Base-by-base conservation (phyloP, 2,329 filamentous ascomycete genomes). In the Dryadomyces sulphureus region DNA sequence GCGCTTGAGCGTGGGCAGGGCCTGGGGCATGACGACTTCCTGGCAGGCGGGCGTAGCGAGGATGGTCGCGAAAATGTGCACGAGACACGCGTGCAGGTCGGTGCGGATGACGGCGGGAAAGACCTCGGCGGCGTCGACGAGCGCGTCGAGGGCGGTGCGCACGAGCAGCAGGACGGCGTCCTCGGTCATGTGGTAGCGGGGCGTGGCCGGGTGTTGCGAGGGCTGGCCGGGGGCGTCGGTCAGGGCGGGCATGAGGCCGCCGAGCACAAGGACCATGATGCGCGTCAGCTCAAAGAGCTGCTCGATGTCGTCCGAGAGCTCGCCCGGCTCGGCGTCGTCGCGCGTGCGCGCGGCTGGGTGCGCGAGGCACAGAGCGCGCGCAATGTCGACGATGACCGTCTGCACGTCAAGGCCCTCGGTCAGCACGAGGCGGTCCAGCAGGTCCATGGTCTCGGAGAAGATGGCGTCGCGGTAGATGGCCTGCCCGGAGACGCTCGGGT, bases 81-180 rank as follows among this genome's bases (percentile, higher is more conserved):
- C 76, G 54, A 96, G 94, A 57, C 90, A 96, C 35, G 92, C 90
- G 58, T 96, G 88, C 7, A 98, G 72, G 60, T 98, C 92, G 9
- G 88, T 90, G 59, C 92, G 92, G 67, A 98, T 98, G 55, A 98
- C 89, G 2, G 85, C 79, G 0, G 93, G 93, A 64, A 98, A 98
- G 16, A 96, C 88, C 50, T 93, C 86, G 7, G 92, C 89, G 1
- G 92, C 89, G 57, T 96, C 87, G 4, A 96, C 92, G 2, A 98
- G 75, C 1, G 92, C 86, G 49, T 89, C 84, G 2, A 98, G 71
- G 1, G 87, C 81, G 2, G 84, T 79, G 21, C 80, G 79, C 43
- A 95, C 78, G 3, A 98, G 75, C 2, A 81, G 69, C 17, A 93
- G 75, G 1, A 87, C 84, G 60, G 96, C 90, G 55, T 95, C 89